Conservation (phyloP, 2,329 filamentous ascomycete species). For the Epichloe gansuensis region DNA sequence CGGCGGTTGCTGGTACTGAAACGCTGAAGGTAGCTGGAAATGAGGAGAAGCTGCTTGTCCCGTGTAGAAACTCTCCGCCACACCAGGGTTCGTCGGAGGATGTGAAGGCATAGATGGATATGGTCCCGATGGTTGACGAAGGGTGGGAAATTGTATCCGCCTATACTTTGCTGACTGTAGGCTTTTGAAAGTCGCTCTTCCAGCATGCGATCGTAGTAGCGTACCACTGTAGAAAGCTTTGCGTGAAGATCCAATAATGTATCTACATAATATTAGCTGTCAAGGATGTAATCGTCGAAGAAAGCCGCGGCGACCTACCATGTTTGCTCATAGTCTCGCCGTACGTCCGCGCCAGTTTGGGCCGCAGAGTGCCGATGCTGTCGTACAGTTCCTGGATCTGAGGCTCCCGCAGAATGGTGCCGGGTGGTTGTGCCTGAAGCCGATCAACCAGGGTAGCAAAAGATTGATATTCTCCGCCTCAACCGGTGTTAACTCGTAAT, state of each 20-base stretch:
- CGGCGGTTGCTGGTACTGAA: slow-evolving; percentile 15
- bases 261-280: slow-evolving; percentile 38
- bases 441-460: slow-evolving; percentile 85
- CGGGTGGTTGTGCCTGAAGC: slow-evolving; percentile 85
- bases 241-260: slow-evolving; percentile 87
- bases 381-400: slow-evolving; percentile 98
- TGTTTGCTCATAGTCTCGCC: slow-evolving; percentile 99
- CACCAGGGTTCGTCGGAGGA: slow-evolving; percentile 33
- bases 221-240: slow-evolving; percentile 88
- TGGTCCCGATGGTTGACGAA: slow-evolving; percentile 42
- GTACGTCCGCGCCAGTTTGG: slow-evolving; percentile 89
- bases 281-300: neutral
- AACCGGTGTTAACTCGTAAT: slow-evolving; percentile 85
- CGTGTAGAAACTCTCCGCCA: slow-evolving; percentile 73
- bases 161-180: slow-evolving; percentile 68
- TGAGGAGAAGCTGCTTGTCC: slow-evolving; percentile 43
- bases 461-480: slow-evolving; percentile 97
- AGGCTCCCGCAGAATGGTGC: slow-evolving; percentile 90
- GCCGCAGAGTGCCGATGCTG: slow-evolving; percentile 83
- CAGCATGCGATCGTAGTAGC: slow-evolving; percentile 96
- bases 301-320: slow-evolving; percentile 41
- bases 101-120: slow-evolving; percentile 60
- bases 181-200: slow-evolving; percentile 90
- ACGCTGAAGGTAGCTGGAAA: slow-evolving; percentile 8
- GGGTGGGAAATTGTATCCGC: slow-evolving; percentile 48